A percentile compares a stretch with the other conserved stretches of the same genome.
Conservation (phyloP, 495 filamentous ascomycete genomes). For the Aspergillus biplanus region DNA sequence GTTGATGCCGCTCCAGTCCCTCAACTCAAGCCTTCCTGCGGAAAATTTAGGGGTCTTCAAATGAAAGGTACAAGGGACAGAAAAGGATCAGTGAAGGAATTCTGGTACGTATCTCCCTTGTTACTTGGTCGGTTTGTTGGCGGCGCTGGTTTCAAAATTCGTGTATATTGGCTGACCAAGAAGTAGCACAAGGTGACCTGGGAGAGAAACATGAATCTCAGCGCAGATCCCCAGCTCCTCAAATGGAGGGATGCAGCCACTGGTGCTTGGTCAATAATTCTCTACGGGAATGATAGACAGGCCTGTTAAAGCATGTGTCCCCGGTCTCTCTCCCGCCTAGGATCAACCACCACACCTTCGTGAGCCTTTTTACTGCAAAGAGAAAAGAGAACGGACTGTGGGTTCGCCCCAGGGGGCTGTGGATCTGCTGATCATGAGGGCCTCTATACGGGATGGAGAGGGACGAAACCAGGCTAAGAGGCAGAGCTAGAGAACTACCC, state of each 20-base stretch:
- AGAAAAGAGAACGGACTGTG: neutral
- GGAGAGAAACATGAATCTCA: too few relatives aligned
- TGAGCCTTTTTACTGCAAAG: neutral
- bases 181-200: too few relatives aligned
- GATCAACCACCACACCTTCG: neutral
- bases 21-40: neutral
- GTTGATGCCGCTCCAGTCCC: neutral
- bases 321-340: neutral
- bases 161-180: too few relatives aligned
- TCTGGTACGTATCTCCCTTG: too few relatives aligned
- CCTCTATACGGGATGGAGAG: neutral
- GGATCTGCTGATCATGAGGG: constrained; percentile 4
- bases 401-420: neutral
- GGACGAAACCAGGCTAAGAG: neutral
- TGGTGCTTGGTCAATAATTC: too few relatives aligned
- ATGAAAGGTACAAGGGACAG: too few relatives aligned
- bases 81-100: too few relatives aligned
- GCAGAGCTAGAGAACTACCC: constrained; percentile 1
- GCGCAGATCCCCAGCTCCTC: too few relatives aligned
- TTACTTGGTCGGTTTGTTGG: too few relatives aligned
- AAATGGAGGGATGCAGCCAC: too few relatives aligned
- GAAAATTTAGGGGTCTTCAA: neutral
- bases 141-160: too few relatives aligned
- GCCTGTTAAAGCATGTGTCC: neutral
- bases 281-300: neutral